Conservation (phyloP, 129 eudicot species). For the Helianthus annuus region HanXRQr2.0-SUNRISE NC_035446.2:163008327-163008826, state of each 20-base stretch:
- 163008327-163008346: neutral
- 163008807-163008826: too few species aligned
- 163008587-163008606: neutral
- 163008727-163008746: too few species aligned
- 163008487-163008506: neutral
- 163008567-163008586: neutral
- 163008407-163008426: neutral
- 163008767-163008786: too few species aligned
- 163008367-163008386: neutral
- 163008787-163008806: too few species aligned
- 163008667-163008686: too few species aligned
- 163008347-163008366: neutral
- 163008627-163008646: neutral
- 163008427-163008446: neutral
- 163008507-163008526: slow-evolving; percentile 2
- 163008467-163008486: neutral
- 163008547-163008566: neutral
- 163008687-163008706: too few species aligned
- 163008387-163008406: neutral
- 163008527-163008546: neutral
- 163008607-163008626: neutral
- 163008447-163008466: slow-evolving; percentile 2
- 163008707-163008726: too few species aligned
- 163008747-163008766: too few species aligned
- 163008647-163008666: neutral